Base-by-base conservation (phyloP, 2,329 filamentous ascomycete species). In the Geosmithia flava region DNA sequence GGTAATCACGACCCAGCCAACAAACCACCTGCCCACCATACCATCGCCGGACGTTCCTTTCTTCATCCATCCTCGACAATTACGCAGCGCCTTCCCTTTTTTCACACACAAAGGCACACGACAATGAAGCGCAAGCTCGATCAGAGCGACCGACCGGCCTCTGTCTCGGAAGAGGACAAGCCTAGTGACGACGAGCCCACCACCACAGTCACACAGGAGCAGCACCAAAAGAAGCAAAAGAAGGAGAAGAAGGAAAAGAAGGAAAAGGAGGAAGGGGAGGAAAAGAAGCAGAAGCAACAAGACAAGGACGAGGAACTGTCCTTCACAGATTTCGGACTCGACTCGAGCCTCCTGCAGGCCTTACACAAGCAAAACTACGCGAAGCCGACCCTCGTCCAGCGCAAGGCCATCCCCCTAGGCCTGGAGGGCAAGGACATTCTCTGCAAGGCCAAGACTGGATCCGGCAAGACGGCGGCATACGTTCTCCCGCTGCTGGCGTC, bases 391-490 rank as follows among this genome's bases (percentile, higher is more conserved):
- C 76, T 83, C 13, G 86, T 97, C 2, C 93, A 98, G 66, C 77
- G 80, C 42, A 83, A 85, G 64, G 87, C 87, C 1, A 95, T 98
- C 52, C 93, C 93, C 1, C 68, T 96, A 39, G 88, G 87, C 20
- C 72, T 97, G 17, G 81, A 89, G 53, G 91, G 93, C 13, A 83
- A 87, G 59, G 89, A 97, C 72, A 81, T 98, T 45, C 72, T 97
- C 40, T 90, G 89, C 48, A 89, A 91, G 60, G 88, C 91, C 39
- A 94, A 91, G 65, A 97, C 93, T 5, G 93, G 93, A 13, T 95
- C 90, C 3, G 93, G 93, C 55, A 98, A 98, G 74, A 98, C 93
- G 11, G 88, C 88, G n/a, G 91, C 93, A 46, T 97, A 97, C 62
- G 71, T 95, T 7, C 74, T 98, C 42, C 93, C 93, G 1, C 76